These are phyloP conservation scores for Apiospora phragmitis DNA, from an alignment of 2,329 filamentous ascomycete genomes.

Conservation along the genomic window DNA sequence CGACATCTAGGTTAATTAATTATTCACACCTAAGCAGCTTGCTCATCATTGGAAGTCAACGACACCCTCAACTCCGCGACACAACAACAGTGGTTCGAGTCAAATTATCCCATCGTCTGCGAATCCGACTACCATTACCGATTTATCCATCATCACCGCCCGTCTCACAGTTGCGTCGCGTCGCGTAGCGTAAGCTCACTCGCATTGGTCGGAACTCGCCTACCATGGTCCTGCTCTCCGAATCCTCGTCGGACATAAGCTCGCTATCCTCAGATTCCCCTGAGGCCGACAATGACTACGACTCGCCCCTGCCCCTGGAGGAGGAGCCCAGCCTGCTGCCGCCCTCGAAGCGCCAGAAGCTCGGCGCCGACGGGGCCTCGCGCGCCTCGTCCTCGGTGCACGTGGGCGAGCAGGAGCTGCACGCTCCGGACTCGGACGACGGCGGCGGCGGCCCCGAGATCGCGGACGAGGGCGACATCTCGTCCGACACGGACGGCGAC, in stretches of 20 bases:
- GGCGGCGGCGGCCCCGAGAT: conserved; percentile 20
- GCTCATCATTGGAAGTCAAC: background rate
- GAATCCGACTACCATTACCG: background rate
- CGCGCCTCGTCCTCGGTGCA: conserved; percentile 52
- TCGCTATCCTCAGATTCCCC: conserved; percentile 33
- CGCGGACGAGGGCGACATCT: conserved; percentile 67
- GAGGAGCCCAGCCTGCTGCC: conserved; percentile 22
- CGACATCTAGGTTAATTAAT: background rate
- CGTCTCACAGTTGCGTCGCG: background rate
- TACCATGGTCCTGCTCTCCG: conserved; percentile 26
- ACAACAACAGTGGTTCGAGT: no score
- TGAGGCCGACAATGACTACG: conserved; percentile 29
- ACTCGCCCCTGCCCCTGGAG: conserved; percentile 15
- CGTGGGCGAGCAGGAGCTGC: conserved; percentile 38
- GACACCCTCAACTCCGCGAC: background rate
- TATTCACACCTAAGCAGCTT: background rate
- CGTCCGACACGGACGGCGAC: conserved; percentile 86
- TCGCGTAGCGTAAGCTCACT: background rate
- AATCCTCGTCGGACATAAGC: conserved; percentile 33
- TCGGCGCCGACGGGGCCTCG: conserved; percentile 32
- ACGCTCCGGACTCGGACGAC: conserved; percentile 1
- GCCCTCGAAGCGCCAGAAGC: conserved; percentile 37
- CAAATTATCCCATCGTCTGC: background rate
- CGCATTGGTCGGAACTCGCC: background rate
- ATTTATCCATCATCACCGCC: background rate